Evolutionary conservation across 305 asterid genomes (phyloP).

Genomic region (Fraxinus floribunda): DNA sequence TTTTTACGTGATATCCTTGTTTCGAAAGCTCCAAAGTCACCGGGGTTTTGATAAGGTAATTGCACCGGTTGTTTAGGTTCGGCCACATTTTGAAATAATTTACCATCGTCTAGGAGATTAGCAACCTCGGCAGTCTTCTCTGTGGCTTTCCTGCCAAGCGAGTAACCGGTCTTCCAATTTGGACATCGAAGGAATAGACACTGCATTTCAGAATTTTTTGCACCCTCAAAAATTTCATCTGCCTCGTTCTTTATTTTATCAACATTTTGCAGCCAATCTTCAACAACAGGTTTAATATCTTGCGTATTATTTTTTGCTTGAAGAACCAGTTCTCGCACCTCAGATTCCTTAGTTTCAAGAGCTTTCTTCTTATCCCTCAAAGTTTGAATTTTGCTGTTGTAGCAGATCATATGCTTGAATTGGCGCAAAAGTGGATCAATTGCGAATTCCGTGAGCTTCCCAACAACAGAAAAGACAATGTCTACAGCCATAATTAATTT

Average conservation of each 20-base stretch:
- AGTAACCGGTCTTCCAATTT: constrained; percentile 9
- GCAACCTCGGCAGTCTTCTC: background rate
- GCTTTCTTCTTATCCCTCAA: constrained; percentile 1
- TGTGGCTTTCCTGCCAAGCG: constrained; percentile 22
- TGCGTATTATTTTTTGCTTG: background rate
- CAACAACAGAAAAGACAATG: background rate
- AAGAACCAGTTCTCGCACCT: background rate
- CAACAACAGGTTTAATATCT: background rate
- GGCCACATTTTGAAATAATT: background rate
- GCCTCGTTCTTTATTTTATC: background rate
- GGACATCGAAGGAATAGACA: background rate
- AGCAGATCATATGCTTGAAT: constrained; percentile 11
- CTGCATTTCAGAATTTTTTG: background rate
- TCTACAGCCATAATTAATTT: background rate
- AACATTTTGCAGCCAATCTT: constrained; percentile 4
- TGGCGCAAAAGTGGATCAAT: constrained; percentile 1
- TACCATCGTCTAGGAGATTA: background rate
- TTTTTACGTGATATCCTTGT: constrained; percentile 27
- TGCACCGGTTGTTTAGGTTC: background rate
- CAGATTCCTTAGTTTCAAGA: background rate
- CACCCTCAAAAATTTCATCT: background rate
- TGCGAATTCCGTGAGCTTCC: background rate
- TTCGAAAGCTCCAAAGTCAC: constrained; percentile 14
- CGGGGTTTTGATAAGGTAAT: background rate
- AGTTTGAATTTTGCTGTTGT: constrained; percentile 8